phyloP scores from a whole-genome alignment of 768 basidiomycete genomes.

The Kwoniella mangroviensis region DNA sequence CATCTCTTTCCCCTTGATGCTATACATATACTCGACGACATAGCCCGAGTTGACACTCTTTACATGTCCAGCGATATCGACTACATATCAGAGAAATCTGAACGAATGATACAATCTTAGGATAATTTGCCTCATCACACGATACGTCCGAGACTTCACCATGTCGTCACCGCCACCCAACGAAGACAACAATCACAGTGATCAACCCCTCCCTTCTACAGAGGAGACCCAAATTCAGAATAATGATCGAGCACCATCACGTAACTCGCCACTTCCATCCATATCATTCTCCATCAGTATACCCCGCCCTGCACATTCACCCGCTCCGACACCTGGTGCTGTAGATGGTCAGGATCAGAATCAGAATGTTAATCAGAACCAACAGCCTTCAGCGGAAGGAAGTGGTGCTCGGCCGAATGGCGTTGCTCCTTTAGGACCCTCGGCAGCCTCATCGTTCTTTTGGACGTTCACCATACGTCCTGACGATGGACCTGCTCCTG shows the following conservation, averaged over 20 bases:
- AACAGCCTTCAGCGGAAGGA: neutral
- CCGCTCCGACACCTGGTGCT: no score
- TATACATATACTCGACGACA: neutral
- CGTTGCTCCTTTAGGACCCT: neutral
- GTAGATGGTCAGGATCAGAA: no score
- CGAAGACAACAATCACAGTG: neutral
- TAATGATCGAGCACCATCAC: neutral
- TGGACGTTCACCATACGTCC: constrained; percentile 24
- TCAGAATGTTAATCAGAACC: neutral
- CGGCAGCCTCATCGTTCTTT: neutral
- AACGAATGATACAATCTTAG: neutral
- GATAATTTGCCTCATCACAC: neutral
- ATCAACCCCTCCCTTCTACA: neutral
- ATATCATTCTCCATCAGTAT: neutral
- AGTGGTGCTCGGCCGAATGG: neutral
- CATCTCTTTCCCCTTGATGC: neutral
- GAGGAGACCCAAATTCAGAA: neutral
- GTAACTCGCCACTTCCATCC: neutral
- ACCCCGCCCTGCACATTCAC: neutral
- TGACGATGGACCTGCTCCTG: constrained; percentile 3
- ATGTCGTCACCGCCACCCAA: neutral
- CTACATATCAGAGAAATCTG: no score
- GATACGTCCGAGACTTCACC: neutral
- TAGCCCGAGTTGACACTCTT: neutral
- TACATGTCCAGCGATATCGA: neutral